A percentile compares a stretch with the other conserved stretches of the same genome.
Evolutionary conservation across 2,329 filamentous ascomycete genomes (phyloP).

Genomic region (Dactylella cylindrospora): DNA sequence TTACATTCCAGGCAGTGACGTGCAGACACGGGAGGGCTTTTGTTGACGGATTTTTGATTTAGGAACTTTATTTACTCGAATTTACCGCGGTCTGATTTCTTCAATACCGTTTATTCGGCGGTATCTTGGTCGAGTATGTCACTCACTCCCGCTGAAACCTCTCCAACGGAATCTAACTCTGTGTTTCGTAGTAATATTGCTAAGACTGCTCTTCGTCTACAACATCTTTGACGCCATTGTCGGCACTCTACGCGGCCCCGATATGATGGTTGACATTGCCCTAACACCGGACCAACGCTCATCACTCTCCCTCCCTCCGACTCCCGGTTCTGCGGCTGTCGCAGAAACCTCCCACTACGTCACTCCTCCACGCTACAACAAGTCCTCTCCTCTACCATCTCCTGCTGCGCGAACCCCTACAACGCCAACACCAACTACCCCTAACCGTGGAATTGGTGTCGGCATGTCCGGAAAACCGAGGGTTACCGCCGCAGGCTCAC

Average conservation of each 20-base stretch:
- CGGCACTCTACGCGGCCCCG: slow-evolving; percentile 31
- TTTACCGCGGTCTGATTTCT: slow-evolving; percentile 28
- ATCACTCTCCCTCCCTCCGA: slow-evolving; percentile 30
- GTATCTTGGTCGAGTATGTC: slow-evolving; percentile 28
- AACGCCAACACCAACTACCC: slow-evolving; percentile 16
- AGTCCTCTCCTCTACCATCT: slow-evolving; percentile 33
- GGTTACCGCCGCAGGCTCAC: slow-evolving; percentile 31
- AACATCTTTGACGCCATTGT: slow-evolving; percentile 31
- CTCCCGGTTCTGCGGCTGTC: slow-evolving; percentile 11
- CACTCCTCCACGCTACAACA: slow-evolving; percentile 40
- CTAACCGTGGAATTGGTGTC: slow-evolving; percentile 14
- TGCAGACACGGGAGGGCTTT: background rate
- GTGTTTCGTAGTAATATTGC: slow-evolving; percentile 13
- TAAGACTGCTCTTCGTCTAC: slow-evolving; percentile 30
- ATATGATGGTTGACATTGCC: slow-evolving; percentile 32
- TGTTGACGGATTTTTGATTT: background rate
- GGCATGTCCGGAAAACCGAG: slow-evolving; percentile 12
- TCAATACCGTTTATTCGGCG: slow-evolving; percentile 16
- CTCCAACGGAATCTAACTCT: background rate
- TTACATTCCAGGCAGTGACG: background rate
- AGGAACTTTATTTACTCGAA: slow-evolving; percentile 27
- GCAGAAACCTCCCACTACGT: slow-evolving; percentile 34
- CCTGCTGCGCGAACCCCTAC: slow-evolving; percentile 10
- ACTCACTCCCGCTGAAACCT: background rate
- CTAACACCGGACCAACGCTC: slow-evolving; percentile 40